These are phyloP conservation scores for Suillus variegatus DNA, from an alignment of 768 basidiomycete species.

Conservation along the genomic window DNA sequence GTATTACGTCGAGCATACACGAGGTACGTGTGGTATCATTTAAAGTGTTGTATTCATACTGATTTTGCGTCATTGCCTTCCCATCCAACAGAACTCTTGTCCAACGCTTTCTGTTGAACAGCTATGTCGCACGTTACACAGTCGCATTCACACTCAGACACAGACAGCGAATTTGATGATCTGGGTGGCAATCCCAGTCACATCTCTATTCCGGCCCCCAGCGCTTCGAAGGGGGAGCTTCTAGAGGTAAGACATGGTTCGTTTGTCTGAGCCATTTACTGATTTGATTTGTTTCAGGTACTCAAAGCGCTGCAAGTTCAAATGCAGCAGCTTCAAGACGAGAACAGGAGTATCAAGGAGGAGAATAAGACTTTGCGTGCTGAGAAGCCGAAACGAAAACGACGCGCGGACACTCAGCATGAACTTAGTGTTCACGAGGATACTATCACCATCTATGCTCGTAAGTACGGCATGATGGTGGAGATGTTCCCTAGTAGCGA, in stretches of 20 bases:
- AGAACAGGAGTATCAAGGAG: slow-evolving; percentile 1
- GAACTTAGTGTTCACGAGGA: too few relatives aligned
- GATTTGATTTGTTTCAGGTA: not conserved
- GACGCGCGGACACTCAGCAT: too few relatives aligned
- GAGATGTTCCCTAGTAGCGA: too few relatives aligned
- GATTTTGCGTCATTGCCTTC: too few relatives aligned
- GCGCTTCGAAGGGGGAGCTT: not conserved
- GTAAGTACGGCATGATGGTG: too few relatives aligned
- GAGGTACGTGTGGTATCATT: too few relatives aligned
- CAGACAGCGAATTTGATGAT: not conserved
- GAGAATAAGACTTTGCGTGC: not conserved
- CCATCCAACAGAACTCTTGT: too few relatives aligned
- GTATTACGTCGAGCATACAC: too few relatives aligned
- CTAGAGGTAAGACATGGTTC: not conserved
- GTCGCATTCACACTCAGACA: not conserved
- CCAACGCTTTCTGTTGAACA: too few relatives aligned
- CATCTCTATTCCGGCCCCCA: not conserved
- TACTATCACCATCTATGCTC: too few relatives aligned
- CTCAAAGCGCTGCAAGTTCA: slow-evolving; percentile 1
- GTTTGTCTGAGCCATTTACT: not conserved
- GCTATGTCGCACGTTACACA: not conserved
- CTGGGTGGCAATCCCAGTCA: not conserved
- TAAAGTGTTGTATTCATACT: too few relatives aligned
- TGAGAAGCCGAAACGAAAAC: too few relatives aligned
- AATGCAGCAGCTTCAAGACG: not conserved